Percentiles rank a stretch among this genome's conserved stretches.
These are phyloP conservation scores for Starmerella lactis-condensi DNA, from an alignment of 805 yeast genomes.

Conservation along the genomic window DNA sequence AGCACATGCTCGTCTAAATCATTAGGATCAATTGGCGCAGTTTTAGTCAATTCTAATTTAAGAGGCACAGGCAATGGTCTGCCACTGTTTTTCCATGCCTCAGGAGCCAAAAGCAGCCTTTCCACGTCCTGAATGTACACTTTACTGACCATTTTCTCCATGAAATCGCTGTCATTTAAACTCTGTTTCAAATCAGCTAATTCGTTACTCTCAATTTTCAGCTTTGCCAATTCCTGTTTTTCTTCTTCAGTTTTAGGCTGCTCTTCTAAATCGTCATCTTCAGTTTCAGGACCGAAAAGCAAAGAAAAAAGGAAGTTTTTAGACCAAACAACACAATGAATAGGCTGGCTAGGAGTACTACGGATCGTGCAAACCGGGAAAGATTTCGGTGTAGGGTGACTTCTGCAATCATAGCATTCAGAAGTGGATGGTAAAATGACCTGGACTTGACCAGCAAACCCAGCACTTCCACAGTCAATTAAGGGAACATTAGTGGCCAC, in stretches of 20 bases:
- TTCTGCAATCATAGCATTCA: slow-evolving; percentile 86
- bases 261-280: slow-evolving; percentile 29
- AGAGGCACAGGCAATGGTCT: slow-evolving; percentile 54
- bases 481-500: slow-evolving; percentile 55
- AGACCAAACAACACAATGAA: slow-evolving; percentile 96
- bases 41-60: slow-evolving; percentile 16
- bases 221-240: slow-evolving; percentile 22
- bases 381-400: slow-evolving; percentile 72
- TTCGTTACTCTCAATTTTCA: slow-evolving; percentile 24
- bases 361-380: slow-evolving; percentile 94
- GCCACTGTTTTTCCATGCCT: slow-evolving; percentile 52
- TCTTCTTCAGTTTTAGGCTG: slow-evolving; percentile 21
- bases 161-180: slow-evolving; percentile 23
- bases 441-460: slow-evolving; percentile 83
- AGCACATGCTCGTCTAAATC: slow-evolving; percentile 26
- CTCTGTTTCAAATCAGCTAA: slow-evolving; percentile 19
- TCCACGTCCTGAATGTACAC: slow-evolving; percentile 64
- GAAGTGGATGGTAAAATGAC: slow-evolving; percentile 60
- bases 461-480: slow-evolving; percentile 90
- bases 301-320: slow-evolving; percentile 74
- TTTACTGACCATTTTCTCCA: slow-evolving; percentile 20
- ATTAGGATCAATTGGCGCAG: slow-evolving; percentile 17
- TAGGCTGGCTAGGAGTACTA: slow-evolving; percentile 89
- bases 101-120: slow-evolving; percentile 42
- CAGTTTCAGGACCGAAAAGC: slow-evolving; percentile 50